These are phyloP conservation scores for Clohesyomyces aquaticus DNA, from an alignment of 495 filamentous ascomycete genomes.

Conservation along the genomic window DNA sequence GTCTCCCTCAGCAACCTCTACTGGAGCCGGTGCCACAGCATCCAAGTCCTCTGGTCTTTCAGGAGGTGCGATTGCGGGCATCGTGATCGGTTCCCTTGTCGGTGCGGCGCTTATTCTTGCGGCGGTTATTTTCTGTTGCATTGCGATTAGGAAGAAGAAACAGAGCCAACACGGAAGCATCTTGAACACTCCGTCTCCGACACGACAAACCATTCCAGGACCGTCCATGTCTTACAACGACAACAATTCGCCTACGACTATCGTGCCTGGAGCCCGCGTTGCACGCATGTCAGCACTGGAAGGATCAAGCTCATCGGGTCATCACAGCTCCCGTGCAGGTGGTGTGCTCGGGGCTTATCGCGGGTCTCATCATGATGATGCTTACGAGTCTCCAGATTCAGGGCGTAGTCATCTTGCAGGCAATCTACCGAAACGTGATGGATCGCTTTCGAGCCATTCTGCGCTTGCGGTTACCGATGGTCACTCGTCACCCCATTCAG, in stretches of 20 bases:
- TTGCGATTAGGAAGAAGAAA: slow-evolving; percentile 58
- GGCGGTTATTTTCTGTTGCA: slow-evolving; percentile 62
- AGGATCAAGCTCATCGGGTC: slow-evolving; percentile 45
- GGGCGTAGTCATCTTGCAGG: slow-evolving; percentile 58
- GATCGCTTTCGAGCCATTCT: slow-evolving; percentile 88
- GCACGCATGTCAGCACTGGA: slow-evolving; percentile 96
- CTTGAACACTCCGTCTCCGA: slow-evolving; percentile 86
- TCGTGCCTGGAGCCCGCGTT: slow-evolving; percentile 85
- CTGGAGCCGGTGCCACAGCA: slow-evolving; percentile 33
- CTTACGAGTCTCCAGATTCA: slow-evolving; percentile 77
- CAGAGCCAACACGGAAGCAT: slow-evolving; percentile 64
- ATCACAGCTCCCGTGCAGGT: slow-evolving; percentile 24
- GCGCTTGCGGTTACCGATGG: slow-evolving; percentile 69
- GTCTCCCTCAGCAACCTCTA: slow-evolving; percentile 48
- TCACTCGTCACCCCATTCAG: slow-evolving; percentile 71
- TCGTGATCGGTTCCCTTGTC: slow-evolving; percentile 79
- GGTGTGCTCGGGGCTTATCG: slow-evolving; percentile 58
- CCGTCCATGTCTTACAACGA: slow-evolving; percentile 46
- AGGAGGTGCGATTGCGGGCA: slow-evolving; percentile 85
- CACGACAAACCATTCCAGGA: slow-evolving; percentile 57
- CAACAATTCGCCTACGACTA: slow-evolving; percentile 52
- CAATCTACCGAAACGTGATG: slow-evolving; percentile 74
- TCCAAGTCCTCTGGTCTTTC: slow-evolving; percentile 60
- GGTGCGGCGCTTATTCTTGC: slow-evolving; percentile 69
- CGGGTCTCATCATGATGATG: slow-evolving; percentile 81